Base-by-base conservation (phyloP, 352 stramenopile species). In the Pseudoperonospora humuli region DNA sequence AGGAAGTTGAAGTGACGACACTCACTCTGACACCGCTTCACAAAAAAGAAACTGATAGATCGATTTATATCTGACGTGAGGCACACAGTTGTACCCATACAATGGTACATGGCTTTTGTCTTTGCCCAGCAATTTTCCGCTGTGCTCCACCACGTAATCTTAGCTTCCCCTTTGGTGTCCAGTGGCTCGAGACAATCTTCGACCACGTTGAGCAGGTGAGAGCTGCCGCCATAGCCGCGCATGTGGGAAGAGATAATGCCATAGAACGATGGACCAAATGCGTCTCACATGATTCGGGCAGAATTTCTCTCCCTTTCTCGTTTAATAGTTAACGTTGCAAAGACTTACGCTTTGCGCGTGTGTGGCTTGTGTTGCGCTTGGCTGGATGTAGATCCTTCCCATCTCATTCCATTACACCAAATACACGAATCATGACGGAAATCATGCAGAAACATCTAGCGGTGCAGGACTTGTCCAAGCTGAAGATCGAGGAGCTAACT, bases 401-500 rank as follows among this genome's bases (percentile, higher is more conserved):
- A 31, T 3, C 7, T 23, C 33, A 45, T 3, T 3, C 20, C 33
- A 45, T 9, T n/a, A 9, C 10, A 25, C 31, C 45, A 5, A 24
- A 46, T n/a, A 31, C 13, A 33, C 9, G 4, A 47, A 39, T 3
- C 5, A 88, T 89, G 76, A 64, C 56, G 41, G 76, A 87, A 61
- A 65, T 57, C 50, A 60, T 81, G 26, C 73, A 86, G 62, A 82
- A 82, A 52, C 76, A 90, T 46, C 57, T 93, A 20, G 80, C 79
- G 31, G 75, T 92, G 51, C 95, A 99, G 74, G 86, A 99, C 74
- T 75, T 98, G 45, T 70, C 70, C 17, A 96, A 89, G 45, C 76
- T 99, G 31, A 97, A 99, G 74, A 65, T 95, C 7, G 82, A 90
- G 36, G 90, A 96, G 45, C 84, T 99, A 43, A 99, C 92, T 14